Percentiles rank a stretch among this genome's conserved stretches.
phyloP scores from a whole-genome alignment of 176 grass and related monocot genomes.

The Cenchrus purpureus region DNA sequence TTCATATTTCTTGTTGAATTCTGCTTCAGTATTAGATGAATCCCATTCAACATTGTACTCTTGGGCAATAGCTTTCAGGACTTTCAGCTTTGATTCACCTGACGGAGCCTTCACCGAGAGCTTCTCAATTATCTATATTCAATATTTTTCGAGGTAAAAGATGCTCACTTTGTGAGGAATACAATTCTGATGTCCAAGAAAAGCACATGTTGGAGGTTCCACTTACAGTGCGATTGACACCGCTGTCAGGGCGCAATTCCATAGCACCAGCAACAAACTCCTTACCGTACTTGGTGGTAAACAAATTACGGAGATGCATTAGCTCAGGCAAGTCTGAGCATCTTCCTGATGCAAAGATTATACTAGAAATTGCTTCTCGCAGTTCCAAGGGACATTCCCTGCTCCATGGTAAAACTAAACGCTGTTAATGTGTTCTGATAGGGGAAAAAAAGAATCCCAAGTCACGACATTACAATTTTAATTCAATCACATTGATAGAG shows the following conservation, averaged over 20 bases:
- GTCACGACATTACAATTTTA: constrained; percentile 9
- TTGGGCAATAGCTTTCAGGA: constrained; percentile 81
- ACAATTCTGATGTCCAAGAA: background rate
- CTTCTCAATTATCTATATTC: constrained; percentile 89
- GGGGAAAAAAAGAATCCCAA: constrained; percentile 17
- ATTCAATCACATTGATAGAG: constrained; percentile 30
- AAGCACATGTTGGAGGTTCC: constrained; percentile 32
- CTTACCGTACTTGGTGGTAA: constrained; percentile 91
- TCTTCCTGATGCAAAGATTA: constrained; percentile 97
- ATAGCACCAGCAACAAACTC: constrained; percentile 83
- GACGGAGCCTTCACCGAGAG: constrained; percentile 87
- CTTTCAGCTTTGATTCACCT: constrained; percentile 80
- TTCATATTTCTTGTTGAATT: constrained; percentile 91
- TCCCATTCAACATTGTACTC: constrained; percentile 93
- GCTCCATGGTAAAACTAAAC: constrained; percentile 44
- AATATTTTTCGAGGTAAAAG: background rate
- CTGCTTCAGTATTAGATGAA: constrained; percentile 80
- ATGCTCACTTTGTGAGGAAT: constrained; percentile 17
- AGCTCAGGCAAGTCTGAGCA: constrained; percentile 98
- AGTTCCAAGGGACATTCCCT: constrained; percentile 96
- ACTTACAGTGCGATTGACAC: constrained; percentile 94
- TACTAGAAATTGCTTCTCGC: constrained; percentile 80
- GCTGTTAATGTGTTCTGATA: constrained; percentile 31
- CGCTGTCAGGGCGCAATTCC: constrained; percentile 83
- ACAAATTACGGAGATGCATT: constrained; percentile 82